Evolutionary conservation across 371 early-diverging fungal genomes (phyloP).

Genomic region (Circinella minor): DNA sequence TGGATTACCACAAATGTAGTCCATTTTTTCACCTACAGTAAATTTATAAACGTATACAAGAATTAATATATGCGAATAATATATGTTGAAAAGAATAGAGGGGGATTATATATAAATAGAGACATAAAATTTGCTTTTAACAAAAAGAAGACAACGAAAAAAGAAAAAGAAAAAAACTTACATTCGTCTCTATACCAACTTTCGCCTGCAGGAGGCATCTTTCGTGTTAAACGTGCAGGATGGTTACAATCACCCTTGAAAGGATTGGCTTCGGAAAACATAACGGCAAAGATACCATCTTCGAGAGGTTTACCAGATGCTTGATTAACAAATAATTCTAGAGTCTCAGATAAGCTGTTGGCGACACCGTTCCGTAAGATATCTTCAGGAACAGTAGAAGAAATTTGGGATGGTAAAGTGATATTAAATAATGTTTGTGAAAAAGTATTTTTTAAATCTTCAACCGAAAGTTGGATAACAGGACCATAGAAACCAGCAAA

Average conservation of each 20-base stretch:
- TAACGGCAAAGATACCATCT: slow-evolving; percentile 51
- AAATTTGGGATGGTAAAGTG: slow-evolving; percentile 31
- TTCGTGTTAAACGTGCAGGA: slow-evolving; percentile 51
- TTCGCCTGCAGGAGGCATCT: slow-evolving; percentile 60
- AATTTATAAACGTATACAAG: too few relatives aligned
- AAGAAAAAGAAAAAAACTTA: slow-evolving; percentile 20
- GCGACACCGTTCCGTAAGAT: slow-evolving; percentile 36
- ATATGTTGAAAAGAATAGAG: too few relatives aligned
- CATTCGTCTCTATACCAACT: slow-evolving; percentile 66
- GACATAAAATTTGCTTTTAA: background rate
- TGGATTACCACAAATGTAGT: slow-evolving; percentile 73
- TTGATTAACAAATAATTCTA: slow-evolving; percentile 21
- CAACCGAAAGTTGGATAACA: slow-evolving; percentile 35
- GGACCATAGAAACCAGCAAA: slow-evolving; percentile 58
- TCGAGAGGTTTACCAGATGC: slow-evolving; percentile 36
- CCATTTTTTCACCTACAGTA: slow-evolving; percentile 49
- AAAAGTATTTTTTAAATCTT: slow-evolving; percentile 33
- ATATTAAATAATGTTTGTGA: slow-evolving; percentile 31
- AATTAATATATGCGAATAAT: too few relatives aligned
- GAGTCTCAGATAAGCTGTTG: slow-evolving; percentile 18
- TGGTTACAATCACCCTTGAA: slow-evolving; percentile 71
- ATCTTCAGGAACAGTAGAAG: slow-evolving; percentile 32
- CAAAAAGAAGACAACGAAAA: too few relatives aligned
- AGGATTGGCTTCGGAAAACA: slow-evolving; percentile 61
- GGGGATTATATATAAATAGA: background rate